Base-by-base conservation (phyloP, 2,329 filamentous ascomycete genomes). In the Knufia fluminis region DNA sequence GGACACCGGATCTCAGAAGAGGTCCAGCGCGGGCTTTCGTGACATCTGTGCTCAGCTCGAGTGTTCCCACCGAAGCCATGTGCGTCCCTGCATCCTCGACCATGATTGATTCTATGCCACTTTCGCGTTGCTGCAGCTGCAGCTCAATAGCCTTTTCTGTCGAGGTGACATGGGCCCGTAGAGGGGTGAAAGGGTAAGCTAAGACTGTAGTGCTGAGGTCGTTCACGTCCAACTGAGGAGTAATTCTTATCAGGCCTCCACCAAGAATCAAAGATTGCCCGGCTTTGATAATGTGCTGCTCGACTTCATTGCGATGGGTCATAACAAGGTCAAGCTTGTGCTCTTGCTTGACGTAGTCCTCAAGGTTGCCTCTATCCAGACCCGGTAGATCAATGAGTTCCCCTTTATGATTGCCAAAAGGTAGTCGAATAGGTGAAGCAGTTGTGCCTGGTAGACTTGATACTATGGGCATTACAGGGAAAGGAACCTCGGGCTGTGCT, bases 331-430 rank as follows among this genome's bases (percentile, higher is more conserved):
- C 77, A 9, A 75, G 66, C 35, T 80, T 81, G 59, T 85, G 71
- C 53, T 83, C 73, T 35, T 83, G 76, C 35, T 76, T 70, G 42
- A 96, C 83, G 61, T 85, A 82, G 1, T 78, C 68, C 42, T 87
- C 83, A 4, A 97, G 71, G 14, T 81, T 77, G 22, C 80, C 83
- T 40, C 92, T 82, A 7, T 82, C 78, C 28, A 98, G 71, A 0
- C 92, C 92, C 0, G 92, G 92, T 12, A 98, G 75, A 63, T 98
- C 92, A 59, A 98, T 87, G 28, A 98, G 74, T 65, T 98, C 94
- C 49, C 92, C 92, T 60, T 80, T 85, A 20, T 86, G 85, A 20
- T 54, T 53, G 40, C 90, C 90, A 62, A 92, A 98, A 0, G 89
- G 88, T 16, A 97, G 80, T 23, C 92, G 83, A 58, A 98, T 97